Conservation (phyloP, 202 grass and related monocot species). For the Schoenoplectus triqueter region DNA sequence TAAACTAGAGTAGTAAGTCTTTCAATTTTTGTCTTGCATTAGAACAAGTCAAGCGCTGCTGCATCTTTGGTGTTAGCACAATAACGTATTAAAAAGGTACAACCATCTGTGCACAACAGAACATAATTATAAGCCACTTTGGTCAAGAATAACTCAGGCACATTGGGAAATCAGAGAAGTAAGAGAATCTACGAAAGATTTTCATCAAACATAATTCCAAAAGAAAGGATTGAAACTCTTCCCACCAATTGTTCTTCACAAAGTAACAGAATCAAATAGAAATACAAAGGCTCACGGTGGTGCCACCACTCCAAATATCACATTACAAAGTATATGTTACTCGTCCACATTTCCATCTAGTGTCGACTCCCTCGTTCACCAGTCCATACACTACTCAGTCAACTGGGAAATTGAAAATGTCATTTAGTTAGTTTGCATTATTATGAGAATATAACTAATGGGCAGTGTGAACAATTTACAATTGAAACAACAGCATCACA, state of each 20-base stretch:
- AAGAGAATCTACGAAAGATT: not conserved
- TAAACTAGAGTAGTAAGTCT: not conserved
- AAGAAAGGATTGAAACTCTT: not conserved
- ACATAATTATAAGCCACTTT: not conserved
- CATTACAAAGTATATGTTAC: not conserved
- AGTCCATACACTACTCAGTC: not conserved
- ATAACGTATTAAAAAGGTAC: not conserved
- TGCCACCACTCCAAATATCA: not conserved
- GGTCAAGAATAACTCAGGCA: conserved; percentile 15
- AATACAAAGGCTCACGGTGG: not conserved
- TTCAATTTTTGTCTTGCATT: not conserved
- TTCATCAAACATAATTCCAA: conserved; percentile 14
- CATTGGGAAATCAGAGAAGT: not conserved
- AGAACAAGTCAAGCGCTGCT: not conserved
- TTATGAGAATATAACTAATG: not conserved
- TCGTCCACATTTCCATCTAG: not conserved
- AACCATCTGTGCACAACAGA: not conserved
- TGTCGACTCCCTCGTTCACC: not conserved
- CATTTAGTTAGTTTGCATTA: conserved; percentile 1
- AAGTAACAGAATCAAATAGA: not conserved
- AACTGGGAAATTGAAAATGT: conserved; percentile 5
- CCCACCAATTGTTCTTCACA: not conserved
- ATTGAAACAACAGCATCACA: not conserved
- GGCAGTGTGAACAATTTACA: not conserved
- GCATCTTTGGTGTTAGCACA: not conserved